Conservation (phyloP, 495 filamentous ascomycete genomes). For the Friedmanniomyces simplex region DNA sequence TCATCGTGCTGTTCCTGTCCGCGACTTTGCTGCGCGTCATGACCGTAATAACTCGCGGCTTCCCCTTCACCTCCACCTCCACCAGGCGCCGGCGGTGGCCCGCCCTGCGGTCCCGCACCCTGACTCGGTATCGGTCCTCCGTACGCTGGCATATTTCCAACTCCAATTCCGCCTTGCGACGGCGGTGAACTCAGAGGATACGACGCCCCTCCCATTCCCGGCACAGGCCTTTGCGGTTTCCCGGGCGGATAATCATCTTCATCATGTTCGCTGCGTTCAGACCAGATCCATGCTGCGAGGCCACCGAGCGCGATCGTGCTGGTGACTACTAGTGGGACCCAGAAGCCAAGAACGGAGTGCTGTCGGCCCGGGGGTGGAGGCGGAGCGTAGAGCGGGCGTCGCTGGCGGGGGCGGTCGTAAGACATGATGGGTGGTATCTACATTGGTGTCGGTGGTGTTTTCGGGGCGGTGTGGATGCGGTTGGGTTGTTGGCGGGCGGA, state of each 20-base stretch:
- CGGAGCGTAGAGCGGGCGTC: constrained; percentile 33
- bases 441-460: not conserved
- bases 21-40: not conserved
- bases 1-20: constrained; percentile 1
- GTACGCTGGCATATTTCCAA: not conserved
- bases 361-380: constrained; percentile 35
- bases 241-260: constrained; percentile 38
- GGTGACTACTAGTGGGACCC: constrained; percentile 75
- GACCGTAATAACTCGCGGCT: constrained; percentile 14
- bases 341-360: constrained; percentile 66
- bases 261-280: constrained; percentile 65
- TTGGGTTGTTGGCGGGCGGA: not conserved
- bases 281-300: constrained; percentile 86
- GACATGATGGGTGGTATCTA: constrained; percentile 54
- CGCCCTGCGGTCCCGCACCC: constrained; percentile 11
- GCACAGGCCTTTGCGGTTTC: constrained; percentile 19
- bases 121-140: constrained; percentile 11
- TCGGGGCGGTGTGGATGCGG: not conserved
- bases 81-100: constrained; percentile 3
- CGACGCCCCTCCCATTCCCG: constrained; percentile 26
- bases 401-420: constrained; percentile 48
- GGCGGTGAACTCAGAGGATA: too few species aligned
- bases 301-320: constrained; percentile 76
- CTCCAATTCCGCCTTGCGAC: not conserved
- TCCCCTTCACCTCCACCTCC: constrained; percentile 18